A percentile compares a stretch with the other conserved stretches of the same genome.
Evolutionary conservation across 1,139 yeast species (phyloP).

Genomic region (Magnusiomyces paraingens): DNA sequence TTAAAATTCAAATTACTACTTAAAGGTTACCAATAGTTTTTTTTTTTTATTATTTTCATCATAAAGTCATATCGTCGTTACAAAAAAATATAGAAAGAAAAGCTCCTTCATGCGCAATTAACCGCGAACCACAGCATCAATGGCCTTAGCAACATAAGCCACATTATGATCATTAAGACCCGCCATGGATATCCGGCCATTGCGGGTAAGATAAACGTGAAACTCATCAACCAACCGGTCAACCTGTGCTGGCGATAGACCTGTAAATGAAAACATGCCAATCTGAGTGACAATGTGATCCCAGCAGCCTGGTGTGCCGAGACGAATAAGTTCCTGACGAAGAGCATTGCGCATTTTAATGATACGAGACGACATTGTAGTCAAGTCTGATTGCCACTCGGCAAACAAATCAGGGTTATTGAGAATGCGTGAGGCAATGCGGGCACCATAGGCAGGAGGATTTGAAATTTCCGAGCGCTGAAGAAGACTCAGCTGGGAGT

Average conservation of each 20-base stretch:
- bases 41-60: too few relatives aligned
- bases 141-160: slow-evolving; percentile 71
- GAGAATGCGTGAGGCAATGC: slow-evolving; percentile 73
- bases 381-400: slow-evolving; percentile 77
- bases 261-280: slow-evolving; percentile 96
- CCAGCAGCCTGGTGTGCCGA: slow-evolving; percentile 65
- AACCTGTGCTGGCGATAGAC: slow-evolving; percentile 66
- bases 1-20: too few relatives aligned
- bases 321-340: slow-evolving; percentile 45
- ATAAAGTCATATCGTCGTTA: too few relatives aligned
- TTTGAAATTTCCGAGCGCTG: slow-evolving; percentile 87
- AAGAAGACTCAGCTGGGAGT: slow-evolving; percentile 72
- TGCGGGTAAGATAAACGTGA: slow-evolving; percentile 77
- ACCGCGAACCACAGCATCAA: slow-evolving; percentile 47
- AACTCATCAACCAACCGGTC: slow-evolving; percentile 59
- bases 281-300: slow-evolving; percentile 80
- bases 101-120: too few relatives aligned
- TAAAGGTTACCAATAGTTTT: too few relatives aligned
- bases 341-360: slow-evolving; percentile 57
- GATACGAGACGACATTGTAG: slow-evolving; percentile 71
- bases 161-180: slow-evolving; percentile 80
- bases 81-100: too few relatives aligned
- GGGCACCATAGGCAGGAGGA: slow-evolving; percentile 92
- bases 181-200: slow-evolving; percentile 89
- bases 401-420: slow-evolving; percentile 52